Evolutionary conservation across 2,329 filamentous ascomycete species (phyloP).

Genomic region (Trichoderma harzianum): DNA sequence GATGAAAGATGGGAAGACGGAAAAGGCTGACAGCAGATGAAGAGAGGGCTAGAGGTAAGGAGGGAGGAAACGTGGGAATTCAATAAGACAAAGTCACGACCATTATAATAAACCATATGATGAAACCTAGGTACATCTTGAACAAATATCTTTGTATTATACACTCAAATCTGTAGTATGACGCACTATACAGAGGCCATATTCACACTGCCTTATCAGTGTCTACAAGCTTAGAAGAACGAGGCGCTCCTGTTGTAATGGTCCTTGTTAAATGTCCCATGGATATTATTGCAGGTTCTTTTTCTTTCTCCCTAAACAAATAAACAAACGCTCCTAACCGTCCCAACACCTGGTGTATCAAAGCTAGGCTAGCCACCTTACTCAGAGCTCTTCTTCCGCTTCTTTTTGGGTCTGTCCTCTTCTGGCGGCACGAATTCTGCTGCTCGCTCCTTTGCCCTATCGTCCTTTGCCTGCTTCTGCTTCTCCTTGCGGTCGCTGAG

Average conservation of each 20-base stretch:
- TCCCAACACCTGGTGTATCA: slow-evolving; percentile 3
- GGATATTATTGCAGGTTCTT: not conserved
- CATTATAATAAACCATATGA: not conserved
- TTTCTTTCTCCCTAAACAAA: not conserved
- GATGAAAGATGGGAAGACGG: not conserved
- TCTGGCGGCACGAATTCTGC: slow-evolving; percentile 84
- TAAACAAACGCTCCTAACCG: slow-evolving; percentile 10
- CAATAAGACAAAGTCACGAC: not conserved
- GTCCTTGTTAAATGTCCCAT: not conserved
- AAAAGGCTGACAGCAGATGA: not conserved
- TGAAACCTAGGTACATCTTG: not conserved
- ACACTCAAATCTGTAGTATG: not conserved
- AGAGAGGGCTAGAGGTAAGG: not conserved
- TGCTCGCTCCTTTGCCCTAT: slow-evolving; percentile 80
- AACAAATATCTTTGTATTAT: not conserved
- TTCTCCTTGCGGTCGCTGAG: slow-evolving; percentile 79
- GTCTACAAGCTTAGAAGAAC: not conserved
- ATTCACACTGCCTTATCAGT: too few species aligned
- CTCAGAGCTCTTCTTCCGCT: slow-evolving; percentile 54
- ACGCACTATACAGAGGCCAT: not conserved
- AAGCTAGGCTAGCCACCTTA: slow-evolving; percentile 20
- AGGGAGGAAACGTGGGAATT: not conserved
- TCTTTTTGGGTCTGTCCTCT: slow-evolving; percentile 65
- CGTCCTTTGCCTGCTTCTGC: slow-evolving; percentile 82
- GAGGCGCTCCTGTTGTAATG: not conserved